Conservation (phyloP, 2,329 filamentous ascomycete species). For the Cyphellophora europaea region DNA sequence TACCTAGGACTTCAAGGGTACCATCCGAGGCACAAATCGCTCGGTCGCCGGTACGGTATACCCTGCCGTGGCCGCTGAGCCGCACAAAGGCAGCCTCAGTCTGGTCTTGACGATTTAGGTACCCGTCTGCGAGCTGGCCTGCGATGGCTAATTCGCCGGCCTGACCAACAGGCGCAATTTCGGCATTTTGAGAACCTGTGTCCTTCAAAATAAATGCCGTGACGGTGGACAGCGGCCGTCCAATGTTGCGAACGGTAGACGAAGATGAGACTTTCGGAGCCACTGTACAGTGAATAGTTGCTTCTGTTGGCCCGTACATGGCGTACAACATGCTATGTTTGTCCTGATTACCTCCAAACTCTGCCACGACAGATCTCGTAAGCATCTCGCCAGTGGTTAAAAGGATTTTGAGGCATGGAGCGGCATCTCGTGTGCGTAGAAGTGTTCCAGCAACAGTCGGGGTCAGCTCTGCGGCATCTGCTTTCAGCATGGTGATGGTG, state of each 20-base stretch:
- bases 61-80: conserved; percentile 51
- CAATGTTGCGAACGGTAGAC: conserved; percentile 60
- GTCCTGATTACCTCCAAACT: conserved; percentile 58
- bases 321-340: conserved; percentile 65
- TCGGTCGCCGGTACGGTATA: conserved; percentile 82
- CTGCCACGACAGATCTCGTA: conserved; percentile 62
- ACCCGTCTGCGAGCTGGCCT: conserved; percentile 72
- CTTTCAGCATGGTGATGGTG: conserved; percentile 53
- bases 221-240: conserved; percentile 69
- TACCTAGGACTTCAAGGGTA: conserved; percentile 71
- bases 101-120: conserved; percentile 71
- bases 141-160: conserved; percentile 74
- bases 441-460: conserved; percentile 78
- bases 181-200: conserved; percentile 28
- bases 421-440: conserved; percentile 56
- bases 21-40: conserved; percentile 60
- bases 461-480: conserved; percentile 82
- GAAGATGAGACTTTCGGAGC: conserved; percentile 51
- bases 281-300: conserved; percentile 80
- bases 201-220: conserved; percentile 60
- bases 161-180: conserved; percentile 55
- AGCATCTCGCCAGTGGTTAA: conserved; percentile 93
- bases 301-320: conserved; percentile 93
- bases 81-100: conserved; percentile 63
- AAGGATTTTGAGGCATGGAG: conserved; percentile 59